Base-by-base conservation (phyloP, 2,329 filamentous ascomycete genomes). In the Ilyonectria sp. region DNA sequence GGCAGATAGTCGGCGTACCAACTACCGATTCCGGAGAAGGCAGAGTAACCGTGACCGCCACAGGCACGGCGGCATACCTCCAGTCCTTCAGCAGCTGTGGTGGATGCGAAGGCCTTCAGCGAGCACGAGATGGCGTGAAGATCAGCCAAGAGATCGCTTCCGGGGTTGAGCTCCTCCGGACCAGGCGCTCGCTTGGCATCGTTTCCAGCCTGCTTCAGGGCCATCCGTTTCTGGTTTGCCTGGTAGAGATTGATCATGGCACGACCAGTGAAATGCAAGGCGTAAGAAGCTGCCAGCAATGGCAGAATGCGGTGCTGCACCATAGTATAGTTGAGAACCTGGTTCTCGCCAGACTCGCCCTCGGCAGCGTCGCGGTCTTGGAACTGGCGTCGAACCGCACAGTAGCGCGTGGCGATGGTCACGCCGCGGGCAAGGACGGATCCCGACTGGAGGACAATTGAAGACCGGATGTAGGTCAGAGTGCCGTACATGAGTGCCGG, bases 251-350 rank as follows among this genome's bases (percentile, higher is more conserved):
- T 84, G 85, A 94, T 92, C 92, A 94, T 94, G 43, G 88, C 88
- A 63, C 91, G 89, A 35, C 93, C 92, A 21, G 93, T 94, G 77
- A 94, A 94, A 79, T 94, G 92, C 13, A 94, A 84, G n/a, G 93
- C 92, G 71, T 92, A 94, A 1, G 91, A 92, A 2, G 92, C 87
- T 1, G 92, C 92, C 9, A 95, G 83, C 3, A 94, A 84, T 1
- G 93, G 92, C 23, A 94, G 82, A 2, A 94, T 84, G 54, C 93
- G 88, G 75, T 92, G 88, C 78, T 94, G 92, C 8, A 94, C 92
- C 89, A 93, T 94, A 69, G 92, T 93, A 81, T 94, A 94, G 83
- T 94, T 92, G 31, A 94, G 83, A 1, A 94, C 93, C 74, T 92
- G 91, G 77, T 90, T 94, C 82, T 94, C 93, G 6, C 87, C 89